These are phyloP conservation scores for Basidioascus undulatus DNA, from an alignment of 768 basidiomycete genomes.

Conservation along the genomic window DNA sequence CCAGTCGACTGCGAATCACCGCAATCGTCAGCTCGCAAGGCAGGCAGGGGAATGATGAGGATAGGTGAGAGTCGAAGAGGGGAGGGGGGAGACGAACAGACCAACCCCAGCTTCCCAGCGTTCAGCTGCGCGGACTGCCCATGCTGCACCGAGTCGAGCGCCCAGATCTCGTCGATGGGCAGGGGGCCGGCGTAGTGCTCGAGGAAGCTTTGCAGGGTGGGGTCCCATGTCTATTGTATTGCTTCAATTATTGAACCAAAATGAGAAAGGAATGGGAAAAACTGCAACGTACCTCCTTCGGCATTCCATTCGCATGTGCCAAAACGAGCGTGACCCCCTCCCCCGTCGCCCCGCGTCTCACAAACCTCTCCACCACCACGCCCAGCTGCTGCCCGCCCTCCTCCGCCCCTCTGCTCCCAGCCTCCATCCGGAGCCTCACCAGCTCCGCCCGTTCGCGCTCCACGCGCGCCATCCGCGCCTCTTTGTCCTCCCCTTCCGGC, in stretches of 20 bases:
- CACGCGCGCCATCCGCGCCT: no score
- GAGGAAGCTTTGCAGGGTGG: conserved; percentile 32
- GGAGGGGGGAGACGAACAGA: conserved; percentile 26
- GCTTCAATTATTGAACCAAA: no score
- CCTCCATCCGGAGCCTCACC: no score
- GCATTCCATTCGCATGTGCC: conserved; percentile 67
- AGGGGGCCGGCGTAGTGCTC: conserved; percentile 15
- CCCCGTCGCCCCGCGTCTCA: background rate
- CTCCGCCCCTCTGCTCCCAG: no score
- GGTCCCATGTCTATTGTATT: conserved; percentile 71
- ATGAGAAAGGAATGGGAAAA: background rate
- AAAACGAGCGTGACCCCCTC: conserved; percentile 45
- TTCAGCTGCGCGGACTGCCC: conserved; percentile 67
- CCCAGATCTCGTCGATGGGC: conserved; percentile 48
- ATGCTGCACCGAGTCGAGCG: conserved; percentile 60
- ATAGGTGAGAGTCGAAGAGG: no score
- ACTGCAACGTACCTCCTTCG: conserved; percentile 40
- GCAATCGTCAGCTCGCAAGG: background rate
- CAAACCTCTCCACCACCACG: no score
- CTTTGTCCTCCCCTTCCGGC: no score
- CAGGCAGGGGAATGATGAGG: background rate
- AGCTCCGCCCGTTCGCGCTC: no score
- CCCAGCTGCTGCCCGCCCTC: no score
- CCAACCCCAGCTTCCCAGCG: conserved; percentile 26
- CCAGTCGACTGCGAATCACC: conserved; percentile 38